phyloP scores from a whole-genome alignment of 2,329 filamentous ascomycete genomes.

The Arthroderma sp. region DNA sequence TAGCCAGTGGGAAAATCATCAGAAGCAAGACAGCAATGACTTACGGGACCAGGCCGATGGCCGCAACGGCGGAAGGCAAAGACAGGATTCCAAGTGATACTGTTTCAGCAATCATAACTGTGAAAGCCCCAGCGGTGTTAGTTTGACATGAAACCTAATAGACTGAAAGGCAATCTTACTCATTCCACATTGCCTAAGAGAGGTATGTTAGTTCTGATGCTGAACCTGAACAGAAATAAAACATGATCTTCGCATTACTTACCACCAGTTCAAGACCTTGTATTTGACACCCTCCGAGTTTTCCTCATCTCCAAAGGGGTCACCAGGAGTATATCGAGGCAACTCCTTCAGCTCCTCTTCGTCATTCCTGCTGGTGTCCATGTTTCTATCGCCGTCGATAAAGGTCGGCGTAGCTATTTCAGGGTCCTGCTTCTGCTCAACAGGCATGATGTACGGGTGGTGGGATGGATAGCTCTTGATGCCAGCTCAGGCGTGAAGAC shows the following conservation, averaged over 20 bases:
- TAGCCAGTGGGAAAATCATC: neutral
- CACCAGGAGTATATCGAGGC: conserved; percentile 11
- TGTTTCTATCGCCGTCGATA: too few species aligned
- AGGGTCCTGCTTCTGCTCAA: too few species aligned
- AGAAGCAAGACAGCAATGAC: conserved; percentile 7
- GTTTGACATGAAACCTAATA: neutral
- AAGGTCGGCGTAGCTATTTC: too few species aligned
- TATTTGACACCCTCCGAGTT: conserved; percentile 34
- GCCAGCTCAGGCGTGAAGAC: too few species aligned
- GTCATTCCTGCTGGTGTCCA: too few species aligned
- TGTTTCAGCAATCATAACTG: conserved; percentile 47
- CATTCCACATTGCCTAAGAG: conserved; percentile 29
- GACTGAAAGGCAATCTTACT: conserved; percentile 16
- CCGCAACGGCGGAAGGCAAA: conserved; percentile 40
- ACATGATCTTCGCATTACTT: conserved; percentile 10
- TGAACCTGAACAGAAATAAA: neutral
- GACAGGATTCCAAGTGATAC: conserved; percentile 45
- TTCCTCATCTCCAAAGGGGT: conserved; percentile 30
- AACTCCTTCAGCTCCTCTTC: too few species aligned
- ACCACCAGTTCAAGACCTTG: conserved; percentile 39
- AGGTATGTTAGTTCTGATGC: neutral
- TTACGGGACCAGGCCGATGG: conserved; percentile 40
- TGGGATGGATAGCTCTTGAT: too few species aligned
- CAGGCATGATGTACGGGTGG: too few species aligned
- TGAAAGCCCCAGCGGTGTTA: neutral